phyloP scores from a whole-genome alignment of 805 yeast species.

The Metschnikowia sp. region DNA sequence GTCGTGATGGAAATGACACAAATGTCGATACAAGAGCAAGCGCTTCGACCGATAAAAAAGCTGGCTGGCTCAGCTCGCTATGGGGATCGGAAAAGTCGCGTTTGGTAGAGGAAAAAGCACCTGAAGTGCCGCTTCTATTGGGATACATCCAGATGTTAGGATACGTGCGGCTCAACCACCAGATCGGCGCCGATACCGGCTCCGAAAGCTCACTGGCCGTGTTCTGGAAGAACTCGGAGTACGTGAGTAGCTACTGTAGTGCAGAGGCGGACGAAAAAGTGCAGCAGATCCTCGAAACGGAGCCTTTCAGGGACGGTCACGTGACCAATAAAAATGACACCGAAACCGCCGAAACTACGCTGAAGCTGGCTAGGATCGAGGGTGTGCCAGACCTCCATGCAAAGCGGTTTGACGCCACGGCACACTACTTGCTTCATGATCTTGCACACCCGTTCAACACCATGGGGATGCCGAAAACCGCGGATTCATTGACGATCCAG shows the following conservation, averaged over 20 bases:
- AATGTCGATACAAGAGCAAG: not conserved
- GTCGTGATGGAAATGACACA: not conserved
- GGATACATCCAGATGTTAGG: conserved; percentile 42
- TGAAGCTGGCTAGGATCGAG: conserved; percentile 24
- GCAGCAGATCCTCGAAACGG: conserved; percentile 21
- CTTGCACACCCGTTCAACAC: conserved; percentile 31
- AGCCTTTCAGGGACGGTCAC: conserved; percentile 21
- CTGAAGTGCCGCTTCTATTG: conserved; percentile 22
- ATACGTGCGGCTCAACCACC: conserved; percentile 36
- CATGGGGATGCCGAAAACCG: conserved; percentile 9
- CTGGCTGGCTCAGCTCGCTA: conserved; percentile 13
- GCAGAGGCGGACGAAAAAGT: conserved; percentile 23
- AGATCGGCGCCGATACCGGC: conserved; percentile 22
- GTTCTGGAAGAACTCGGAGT: conserved; percentile 40
- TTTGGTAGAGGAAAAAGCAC: not conserved
- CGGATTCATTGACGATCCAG: conserved; percentile 1
- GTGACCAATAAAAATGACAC: not conserved
- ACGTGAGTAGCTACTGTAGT: conserved; percentile 24
- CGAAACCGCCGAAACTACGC: not conserved
- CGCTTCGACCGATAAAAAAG: not conserved
- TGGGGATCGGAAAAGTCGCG: conserved; percentile 8
- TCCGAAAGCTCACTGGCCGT: conserved; percentile 14
- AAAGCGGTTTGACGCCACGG: conserved; percentile 17
- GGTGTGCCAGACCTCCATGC: conserved; percentile 34
- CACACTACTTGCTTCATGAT: conserved; percentile 32